These are phyloP conservation scores for Coniochaeta sp. DNA, from an alignment of 2,329 filamentous ascomycete genomes.

Conservation along the genomic window DNA sequence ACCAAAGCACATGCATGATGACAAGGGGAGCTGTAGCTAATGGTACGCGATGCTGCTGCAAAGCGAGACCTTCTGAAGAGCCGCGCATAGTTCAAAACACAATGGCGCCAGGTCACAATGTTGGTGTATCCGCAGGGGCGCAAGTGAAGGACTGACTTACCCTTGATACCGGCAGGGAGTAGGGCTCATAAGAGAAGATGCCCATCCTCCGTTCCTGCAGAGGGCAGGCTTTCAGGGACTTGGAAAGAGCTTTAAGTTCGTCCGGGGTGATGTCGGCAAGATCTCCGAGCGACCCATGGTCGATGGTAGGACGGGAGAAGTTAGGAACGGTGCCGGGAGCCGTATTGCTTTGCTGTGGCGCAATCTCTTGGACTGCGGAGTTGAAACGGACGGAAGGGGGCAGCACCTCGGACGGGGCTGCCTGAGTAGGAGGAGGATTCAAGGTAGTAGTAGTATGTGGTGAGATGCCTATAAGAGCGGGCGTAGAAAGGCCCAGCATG, in stretches of 20 bases:
- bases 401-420: neutral
- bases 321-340: slow-evolving; percentile 20
- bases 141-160: slow-evolving; percentile 61
- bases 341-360: neutral
- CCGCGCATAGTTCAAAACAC: no score
- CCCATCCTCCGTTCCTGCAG: slow-evolving; percentile 79
- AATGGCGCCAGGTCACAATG: no score
- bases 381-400: slow-evolving; percentile 3
- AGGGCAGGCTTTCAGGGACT: slow-evolving; percentile 64
- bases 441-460: neutral
- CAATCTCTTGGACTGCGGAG: neutral
- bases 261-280: slow-evolving; percentile 44
- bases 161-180: slow-evolving; percentile 78
- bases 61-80: no score
- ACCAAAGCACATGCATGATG: no score
- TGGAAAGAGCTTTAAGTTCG: slow-evolving; percentile 64
- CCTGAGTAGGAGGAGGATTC: neutral
- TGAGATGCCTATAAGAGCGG: neutral
- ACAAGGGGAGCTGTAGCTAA: no score
- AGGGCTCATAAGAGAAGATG: slow-evolving; percentile 83
- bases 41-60: no score
- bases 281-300: slow-evolving; percentile 18
- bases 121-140: no score
- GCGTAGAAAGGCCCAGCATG: neutral
- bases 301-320: slow-evolving; percentile 13